These are phyloP conservation scores for Arabidopsis lyrata DNA, from an alignment of 441 rosid species.

Conservation along the genomic window DNA sequence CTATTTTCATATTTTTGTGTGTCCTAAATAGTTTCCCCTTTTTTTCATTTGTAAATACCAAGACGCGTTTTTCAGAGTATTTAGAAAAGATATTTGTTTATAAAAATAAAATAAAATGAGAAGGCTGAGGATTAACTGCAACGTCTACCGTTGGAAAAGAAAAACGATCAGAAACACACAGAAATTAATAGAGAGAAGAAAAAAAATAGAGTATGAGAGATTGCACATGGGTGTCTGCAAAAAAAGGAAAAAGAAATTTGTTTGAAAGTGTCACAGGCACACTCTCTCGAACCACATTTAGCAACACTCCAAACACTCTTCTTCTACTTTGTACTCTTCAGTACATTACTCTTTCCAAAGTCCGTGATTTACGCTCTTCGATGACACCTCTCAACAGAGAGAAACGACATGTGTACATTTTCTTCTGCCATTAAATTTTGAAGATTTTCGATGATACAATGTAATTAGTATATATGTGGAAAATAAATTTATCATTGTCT, in stretches of 20 bases:
- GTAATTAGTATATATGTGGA: not conserved
- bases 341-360: conserved; percentile 52
- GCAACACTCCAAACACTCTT: conserved; percentile 49
- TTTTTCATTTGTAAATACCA: conserved; percentile 13
- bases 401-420: conserved; percentile 3
- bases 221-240: conserved; percentile 57
- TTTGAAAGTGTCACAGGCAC: conserved; percentile 56
- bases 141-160: conserved; percentile 40
- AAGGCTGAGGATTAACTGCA: conserved; percentile 31
- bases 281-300: conserved; percentile 43
- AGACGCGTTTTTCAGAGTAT: conserved; percentile 14
- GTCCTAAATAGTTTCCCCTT: not conserved
- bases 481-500: not conserved
- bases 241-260: conserved; percentile 26
- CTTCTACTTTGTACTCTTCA: conserved; percentile 54
- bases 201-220: conserved; percentile 35
- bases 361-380: conserved; percentile 63
- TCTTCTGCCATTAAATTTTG: conserved; percentile 18
- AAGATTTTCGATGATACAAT: not conserved
- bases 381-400: conserved; percentile 31
- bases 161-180: conserved; percentile 41
- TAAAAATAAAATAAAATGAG: not conserved
- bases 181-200: conserved; percentile 31
- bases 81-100: not conserved
- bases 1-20: conserved; percentile 7